Percentiles rank a stretch among this genome's conserved stretches.
Conservation (phyloP, 305 asterid genomes). For the Solanum hybrid region DNA sequence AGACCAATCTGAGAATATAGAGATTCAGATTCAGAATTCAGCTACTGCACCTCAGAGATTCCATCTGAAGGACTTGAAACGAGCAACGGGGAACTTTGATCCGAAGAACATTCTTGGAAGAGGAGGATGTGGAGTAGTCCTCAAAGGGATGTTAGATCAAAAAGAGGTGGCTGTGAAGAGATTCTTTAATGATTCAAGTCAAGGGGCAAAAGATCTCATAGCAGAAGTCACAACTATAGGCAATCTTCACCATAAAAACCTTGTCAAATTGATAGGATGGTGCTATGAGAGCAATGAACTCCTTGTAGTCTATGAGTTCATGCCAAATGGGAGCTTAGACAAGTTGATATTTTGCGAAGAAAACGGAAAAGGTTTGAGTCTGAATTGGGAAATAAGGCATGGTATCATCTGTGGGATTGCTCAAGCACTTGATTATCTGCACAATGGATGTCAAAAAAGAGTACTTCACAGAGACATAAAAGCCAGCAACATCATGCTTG, state of each 20-base stretch:
- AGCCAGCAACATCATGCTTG: conserved; percentile 14
- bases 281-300: conserved; percentile 12
- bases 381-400: conserved; percentile 8
- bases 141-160: conserved; percentile 1
- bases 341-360: neutral
- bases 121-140: conserved; percentile 16
- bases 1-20: neutral
- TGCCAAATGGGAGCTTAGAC: conserved; percentile 16
- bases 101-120: conserved; percentile 7
- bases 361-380: neutral
- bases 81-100: conserved; percentile 7
- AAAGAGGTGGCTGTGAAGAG: conserved; percentile 12
- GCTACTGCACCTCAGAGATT: conserved; percentile 13
- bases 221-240: conserved; percentile 20
- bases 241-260: conserved; percentile 12
- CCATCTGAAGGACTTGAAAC: conserved; percentile 5
- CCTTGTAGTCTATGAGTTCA: conserved; percentile 11
- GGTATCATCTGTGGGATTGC: neutral
- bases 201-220: conserved; percentile 8
- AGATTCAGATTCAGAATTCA: conserved; percentile 2
- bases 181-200: conserved; percentile 5
- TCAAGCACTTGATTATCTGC: conserved; percentile 17
- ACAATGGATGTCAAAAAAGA: conserved; percentile 13
- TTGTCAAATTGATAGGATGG: conserved; percentile 13
- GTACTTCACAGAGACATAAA: conserved; percentile 12